Conservation (phyloP, 192 early-diverging fungal genomes). For the Podila epicladia region DNA sequence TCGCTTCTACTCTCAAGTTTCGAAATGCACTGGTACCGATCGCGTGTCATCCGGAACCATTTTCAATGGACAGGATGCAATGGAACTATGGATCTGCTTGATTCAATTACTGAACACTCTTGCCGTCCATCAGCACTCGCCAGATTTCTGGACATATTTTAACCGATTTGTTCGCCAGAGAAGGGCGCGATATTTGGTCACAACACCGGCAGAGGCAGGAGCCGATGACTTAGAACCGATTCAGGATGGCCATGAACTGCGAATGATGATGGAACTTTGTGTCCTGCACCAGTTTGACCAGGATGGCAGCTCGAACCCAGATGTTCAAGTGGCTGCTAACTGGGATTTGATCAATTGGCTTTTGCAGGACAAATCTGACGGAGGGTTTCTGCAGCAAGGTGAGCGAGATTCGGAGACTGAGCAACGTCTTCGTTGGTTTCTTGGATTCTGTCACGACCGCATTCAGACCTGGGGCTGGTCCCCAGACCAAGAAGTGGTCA, state of each 20-base stretch:
- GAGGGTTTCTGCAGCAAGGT: not conserved
- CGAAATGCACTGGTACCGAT: not conserved
- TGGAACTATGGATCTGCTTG: conserved; percentile 33
- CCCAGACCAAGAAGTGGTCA: conserved; percentile 4
- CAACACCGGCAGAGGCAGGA: not conserved
- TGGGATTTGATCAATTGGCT: conserved; percentile 25
- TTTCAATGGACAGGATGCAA: conserved; percentile 11
- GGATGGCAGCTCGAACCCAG: conserved; percentile 20
- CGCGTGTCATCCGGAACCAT: not conserved
- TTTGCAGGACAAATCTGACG: not conserved
- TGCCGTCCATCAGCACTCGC: not conserved
- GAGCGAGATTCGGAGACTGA: conserved; percentile 1
- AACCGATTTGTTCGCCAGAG: conserved; percentile 12
- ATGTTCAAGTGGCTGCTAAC: conserved; percentile 7
- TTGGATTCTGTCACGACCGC: conserved; percentile 16
- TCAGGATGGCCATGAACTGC: conserved; percentile 3
- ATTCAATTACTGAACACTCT: conserved; percentile 16
- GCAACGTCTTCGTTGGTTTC: conserved; percentile 6
- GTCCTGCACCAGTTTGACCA: conserved; percentile 32
- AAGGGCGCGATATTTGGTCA: not conserved
- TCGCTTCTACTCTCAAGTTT: conserved; percentile 4
- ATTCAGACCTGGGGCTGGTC: conserved; percentile 21
- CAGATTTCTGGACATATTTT: conserved; percentile 22
- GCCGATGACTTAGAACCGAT: not conserved
- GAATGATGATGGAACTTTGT: conserved; percentile 11